These are phyloP conservation scores for Camellia sinensis DNA, from an alignment of 148 eudicot species.

Conservation along the genomic window DNA sequence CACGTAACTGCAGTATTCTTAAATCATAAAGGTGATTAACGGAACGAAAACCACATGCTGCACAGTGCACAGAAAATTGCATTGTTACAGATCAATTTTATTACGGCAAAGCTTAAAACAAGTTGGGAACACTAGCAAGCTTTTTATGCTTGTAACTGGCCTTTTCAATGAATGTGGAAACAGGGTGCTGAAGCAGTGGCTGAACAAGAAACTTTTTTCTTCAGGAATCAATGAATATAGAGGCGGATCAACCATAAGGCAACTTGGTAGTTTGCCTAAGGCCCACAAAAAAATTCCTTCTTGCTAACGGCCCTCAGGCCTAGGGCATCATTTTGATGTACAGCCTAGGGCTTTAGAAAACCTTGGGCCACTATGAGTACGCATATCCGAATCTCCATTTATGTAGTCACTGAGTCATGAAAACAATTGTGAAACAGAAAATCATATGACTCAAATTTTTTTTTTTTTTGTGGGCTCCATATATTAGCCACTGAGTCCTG, in stretches of 20 bases:
- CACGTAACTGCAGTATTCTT: background rate
- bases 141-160: background rate
- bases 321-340: no score
- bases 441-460: background rate
- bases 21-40: background rate
- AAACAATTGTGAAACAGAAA: slow-evolving; percentile 1
- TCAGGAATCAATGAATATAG: background rate
- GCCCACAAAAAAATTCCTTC: no score
- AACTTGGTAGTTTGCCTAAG: no score
- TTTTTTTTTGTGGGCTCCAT: background rate
- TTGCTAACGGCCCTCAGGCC: no score
- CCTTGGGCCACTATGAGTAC: no score
- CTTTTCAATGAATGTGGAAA: background rate
- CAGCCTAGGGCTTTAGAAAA: no score
- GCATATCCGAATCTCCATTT: background rate
- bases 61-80: background rate
- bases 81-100: background rate
- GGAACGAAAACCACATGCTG: background rate
- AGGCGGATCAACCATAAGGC: no score
- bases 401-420: background rate
- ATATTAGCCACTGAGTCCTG: no score
- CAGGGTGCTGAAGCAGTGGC: background rate
- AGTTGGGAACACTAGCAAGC: background rate
- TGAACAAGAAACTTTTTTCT: background rate
- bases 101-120: background rate